These are phyloP conservation scores for Papilionanthe hybrid DNA, from an alignment of 116 monocot genomes.

Conservation along the genomic window DNA sequence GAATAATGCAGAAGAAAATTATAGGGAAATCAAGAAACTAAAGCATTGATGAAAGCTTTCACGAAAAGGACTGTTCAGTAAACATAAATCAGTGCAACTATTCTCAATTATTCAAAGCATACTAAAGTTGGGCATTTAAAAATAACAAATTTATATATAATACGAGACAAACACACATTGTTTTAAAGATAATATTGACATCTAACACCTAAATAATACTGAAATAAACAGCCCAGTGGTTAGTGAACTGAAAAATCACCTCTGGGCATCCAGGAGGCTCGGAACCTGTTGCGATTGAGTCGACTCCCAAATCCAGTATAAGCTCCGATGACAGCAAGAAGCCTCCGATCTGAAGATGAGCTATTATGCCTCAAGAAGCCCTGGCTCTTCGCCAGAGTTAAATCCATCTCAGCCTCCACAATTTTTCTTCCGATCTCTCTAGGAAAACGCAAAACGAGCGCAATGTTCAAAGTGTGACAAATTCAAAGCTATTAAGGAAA, in stretches of 20 bases:
- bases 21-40: not conserved
- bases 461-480: not conserved
- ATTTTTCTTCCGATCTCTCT: slow-evolving; percentile 81
- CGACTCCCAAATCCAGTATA: slow-evolving; percentile 97
- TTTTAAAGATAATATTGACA: not conserved
- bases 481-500: not conserved
- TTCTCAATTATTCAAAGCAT: not conserved
- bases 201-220: not conserved
- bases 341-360: slow-evolving; percentile 35
- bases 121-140: not conserved
- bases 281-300: slow-evolving; percentile 69
- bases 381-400: slow-evolving; percentile 85
- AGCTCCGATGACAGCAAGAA: slow-evolving; percentile 86
- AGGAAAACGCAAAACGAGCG: not conserved
- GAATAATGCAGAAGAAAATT: not conserved
- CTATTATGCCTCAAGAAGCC: slow-evolving; percentile 57
- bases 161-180: not conserved
- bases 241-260: slow-evolving; percentile 33
- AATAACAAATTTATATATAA: no score
- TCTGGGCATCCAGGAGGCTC: slow-evolving; percentile 95
- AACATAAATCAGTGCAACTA: not conserved
- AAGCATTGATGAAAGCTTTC: not conserved
- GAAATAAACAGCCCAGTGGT: not conserved
- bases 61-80: not conserved
- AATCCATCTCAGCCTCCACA: slow-evolving; percentile 90